Base-by-base conservation (phyloP, 805 yeast genomes). In the Kodamaea hsintzibuensis region DNA sequence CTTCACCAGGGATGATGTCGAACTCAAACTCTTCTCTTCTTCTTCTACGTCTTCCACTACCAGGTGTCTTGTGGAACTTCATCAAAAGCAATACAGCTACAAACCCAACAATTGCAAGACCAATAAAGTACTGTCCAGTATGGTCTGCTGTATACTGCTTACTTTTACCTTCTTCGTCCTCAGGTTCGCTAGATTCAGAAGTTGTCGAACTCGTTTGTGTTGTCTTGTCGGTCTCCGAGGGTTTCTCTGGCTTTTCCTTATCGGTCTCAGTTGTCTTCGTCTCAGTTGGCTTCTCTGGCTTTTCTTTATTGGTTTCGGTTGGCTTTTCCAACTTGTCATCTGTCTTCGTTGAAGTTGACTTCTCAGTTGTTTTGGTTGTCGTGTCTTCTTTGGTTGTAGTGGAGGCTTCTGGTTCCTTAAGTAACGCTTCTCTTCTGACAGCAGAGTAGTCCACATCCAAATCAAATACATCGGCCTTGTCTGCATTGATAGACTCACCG, bases 11-110 rank as follows among this genome's bases (percentile, higher is more conserved):
- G 45, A 88, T 88, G 47, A 88, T 83, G 64, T 88, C 96, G 63
- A 88, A 86, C 64, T 88, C 95, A 62, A 82, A 85, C 52, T 83
- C 83, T 40, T 85, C 91, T 62, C 86, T 82, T 70, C 91, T 72
- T 64, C 88, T 72, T 69, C 89, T 74, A 54, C 82, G 69, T 35
- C 70, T 60, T 13, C 72, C 62, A 53, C 70, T 67, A 12, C 76
- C 76, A 12, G 77, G 79, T 2, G 72, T 67, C 57, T 72, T 69
- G 59, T 73, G 78, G 64, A 68, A 67, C 70, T 72, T 62, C 81
- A 74, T 72, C 70, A 77, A 60, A 66, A 78, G 62, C 74, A 82
- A 57, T 68, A 74, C 63, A 72, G 69, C 57, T 71, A 73, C 63
- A 59, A 84, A 83, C 5, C 93, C 93, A 48, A 85, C 57, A 1